Conservation (phyloP, 371 early-diverging fungal species). For the Zychaea mexicana region DNA sequence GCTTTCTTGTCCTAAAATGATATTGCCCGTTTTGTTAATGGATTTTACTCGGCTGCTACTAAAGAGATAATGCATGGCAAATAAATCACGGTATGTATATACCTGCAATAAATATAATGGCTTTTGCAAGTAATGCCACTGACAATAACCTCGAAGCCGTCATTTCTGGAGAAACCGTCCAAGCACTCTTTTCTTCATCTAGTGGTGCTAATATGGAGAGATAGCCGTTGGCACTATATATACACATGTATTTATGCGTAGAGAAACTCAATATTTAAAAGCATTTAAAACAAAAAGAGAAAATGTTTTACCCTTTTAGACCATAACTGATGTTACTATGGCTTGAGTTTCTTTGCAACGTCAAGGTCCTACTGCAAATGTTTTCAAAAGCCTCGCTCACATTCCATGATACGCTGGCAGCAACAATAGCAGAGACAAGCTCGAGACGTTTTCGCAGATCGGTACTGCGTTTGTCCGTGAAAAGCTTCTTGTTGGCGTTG, state of each 20-base stretch:
- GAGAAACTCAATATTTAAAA: not conserved
- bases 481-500: constrained; percentile 13
- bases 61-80: no score
- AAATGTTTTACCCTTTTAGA: constrained; percentile 57
- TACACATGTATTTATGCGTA: not conserved
- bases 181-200: constrained; percentile 37
- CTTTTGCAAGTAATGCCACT: constrained; percentile 57
- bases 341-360: constrained; percentile 24
- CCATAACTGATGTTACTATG: constrained; percentile 50
- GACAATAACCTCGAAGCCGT: constrained; percentile 63
- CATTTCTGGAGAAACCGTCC: constrained; percentile 65
- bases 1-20: constrained; percentile 44
- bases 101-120: constrained; percentile 46
- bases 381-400: constrained; percentile 46
- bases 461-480: constrained; percentile 7
- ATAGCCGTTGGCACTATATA: constrained; percentile 50
- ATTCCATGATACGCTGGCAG: constrained; percentile 59
- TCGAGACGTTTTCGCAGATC: constrained; percentile 20
- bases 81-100: no score
- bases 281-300: not conserved
- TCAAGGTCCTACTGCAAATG: constrained; percentile 29
- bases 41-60: no score
- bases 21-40: no score
- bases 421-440: constrained; percentile 43
- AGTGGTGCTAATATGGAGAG: constrained; percentile 59